Conservation (phyloP, 1,139 yeast species). For the Pichia sp. region DNA sequence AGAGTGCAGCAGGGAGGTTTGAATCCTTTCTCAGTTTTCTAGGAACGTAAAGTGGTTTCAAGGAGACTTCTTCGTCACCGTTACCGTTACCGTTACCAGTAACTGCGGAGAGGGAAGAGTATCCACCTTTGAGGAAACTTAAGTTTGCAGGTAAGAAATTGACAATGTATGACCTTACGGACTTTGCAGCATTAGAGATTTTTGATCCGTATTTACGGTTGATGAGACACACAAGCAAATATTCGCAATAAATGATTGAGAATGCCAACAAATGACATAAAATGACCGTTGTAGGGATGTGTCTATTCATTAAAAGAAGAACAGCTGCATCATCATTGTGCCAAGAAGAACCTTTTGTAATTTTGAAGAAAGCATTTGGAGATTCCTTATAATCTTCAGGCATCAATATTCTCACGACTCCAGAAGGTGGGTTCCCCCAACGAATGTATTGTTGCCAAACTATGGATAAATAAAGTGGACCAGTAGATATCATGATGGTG, state of each 20-base stretch:
- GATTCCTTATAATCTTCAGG: constrained; percentile 62
- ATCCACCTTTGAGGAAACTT: neutral
- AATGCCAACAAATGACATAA: constrained; percentile 60
- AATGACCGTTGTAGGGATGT: constrained; percentile 60
- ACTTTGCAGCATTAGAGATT: constrained; percentile 1
- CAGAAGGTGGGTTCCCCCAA: constrained; percentile 63
- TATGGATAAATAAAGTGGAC: constrained; percentile 81
- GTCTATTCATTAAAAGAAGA: constrained; percentile 63
- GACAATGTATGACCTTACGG: neutral
- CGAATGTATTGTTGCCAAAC: constrained; percentile 84
- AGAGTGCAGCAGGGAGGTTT: constrained; percentile 35
- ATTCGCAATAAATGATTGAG: constrained; percentile 53
- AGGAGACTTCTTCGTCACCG: constrained; percentile 15
- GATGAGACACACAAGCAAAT: constrained; percentile 33
- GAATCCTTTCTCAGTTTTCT: constrained; percentile 42
- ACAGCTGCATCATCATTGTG: constrained; percentile 79
- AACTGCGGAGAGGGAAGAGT: too few relatives aligned
- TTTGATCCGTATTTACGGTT: constrained; percentile 6
- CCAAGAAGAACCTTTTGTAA: constrained; percentile 82
- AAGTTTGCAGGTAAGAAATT: neutral
- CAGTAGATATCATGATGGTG: constrained; percentile 91
- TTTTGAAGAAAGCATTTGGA: constrained; percentile 56
- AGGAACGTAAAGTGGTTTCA: too few relatives aligned
- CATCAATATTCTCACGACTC: constrained; percentile 57
- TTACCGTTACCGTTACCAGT: neutral